Evolutionary conservation across 129 eudicot genomes (phyloP).

Genomic region (Saussurea involucrata): DNA sequence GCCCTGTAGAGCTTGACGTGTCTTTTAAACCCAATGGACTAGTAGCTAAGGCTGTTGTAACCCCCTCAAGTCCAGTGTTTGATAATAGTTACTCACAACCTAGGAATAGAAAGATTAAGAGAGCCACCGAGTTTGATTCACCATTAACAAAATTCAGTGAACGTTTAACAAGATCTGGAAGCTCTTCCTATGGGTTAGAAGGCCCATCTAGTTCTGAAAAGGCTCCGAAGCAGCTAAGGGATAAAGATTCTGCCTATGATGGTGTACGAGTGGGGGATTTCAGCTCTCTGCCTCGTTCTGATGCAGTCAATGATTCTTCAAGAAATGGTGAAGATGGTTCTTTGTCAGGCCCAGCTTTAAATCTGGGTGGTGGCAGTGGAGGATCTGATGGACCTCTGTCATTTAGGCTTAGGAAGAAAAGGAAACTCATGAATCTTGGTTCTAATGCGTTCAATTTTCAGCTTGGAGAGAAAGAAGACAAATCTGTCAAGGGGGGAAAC

Average conservation of each 20-base stretch:
- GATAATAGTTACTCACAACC: conserved; percentile 24
- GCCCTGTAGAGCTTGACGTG: conserved; percentile 77
- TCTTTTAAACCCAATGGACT: conserved; percentile 73
- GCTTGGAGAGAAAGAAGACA: conserved; percentile 22
- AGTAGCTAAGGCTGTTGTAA: conserved; percentile 68
- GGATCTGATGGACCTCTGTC: conserved; percentile 24
- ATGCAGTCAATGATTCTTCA: conserved; percentile 1
- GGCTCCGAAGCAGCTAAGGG: conserved; percentile 22
- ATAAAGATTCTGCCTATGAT: conserved; percentile 21
- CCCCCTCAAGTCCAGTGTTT: conserved; percentile 42
- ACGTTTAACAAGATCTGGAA: conserved; percentile 20
- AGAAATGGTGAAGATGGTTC: conserved; percentile 17
- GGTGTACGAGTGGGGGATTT: neutral
- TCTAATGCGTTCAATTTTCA: conserved; percentile 19
- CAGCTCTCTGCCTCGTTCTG: conserved; percentile 5
- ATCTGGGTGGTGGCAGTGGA: conserved; percentile 23
- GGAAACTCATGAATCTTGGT: conserved; percentile 22
- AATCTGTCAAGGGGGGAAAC: conserved; percentile 12
- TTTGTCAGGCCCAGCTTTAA: conserved; percentile 25
- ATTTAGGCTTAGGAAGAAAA: conserved; percentile 49
- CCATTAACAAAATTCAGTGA: conserved; percentile 28
- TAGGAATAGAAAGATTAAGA: conserved; percentile 37
- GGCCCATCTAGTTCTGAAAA: conserved; percentile 39
- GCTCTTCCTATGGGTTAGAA: conserved; percentile 29
- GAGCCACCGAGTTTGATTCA: conserved; percentile 33